These are phyloP conservation scores for Mortierella sp. DNA, from an alignment of 371 early-diverging fungal genomes.

Conservation along the genomic window DNA sequence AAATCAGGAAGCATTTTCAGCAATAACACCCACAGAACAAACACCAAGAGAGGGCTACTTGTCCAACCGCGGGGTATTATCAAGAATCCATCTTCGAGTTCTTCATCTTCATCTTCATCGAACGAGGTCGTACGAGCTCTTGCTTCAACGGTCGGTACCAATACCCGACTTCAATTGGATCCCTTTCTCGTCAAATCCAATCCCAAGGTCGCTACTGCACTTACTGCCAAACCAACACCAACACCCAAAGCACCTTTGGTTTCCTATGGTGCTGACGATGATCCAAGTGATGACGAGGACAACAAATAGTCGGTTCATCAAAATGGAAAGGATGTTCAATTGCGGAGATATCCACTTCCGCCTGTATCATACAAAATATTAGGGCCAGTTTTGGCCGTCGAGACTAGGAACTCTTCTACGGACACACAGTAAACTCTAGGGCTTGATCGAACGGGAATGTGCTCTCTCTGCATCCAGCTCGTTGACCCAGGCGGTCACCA, in stretches of 20 bases:
- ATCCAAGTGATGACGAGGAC: constrained; percentile 14
- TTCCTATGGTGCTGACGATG: constrained; percentile 34
- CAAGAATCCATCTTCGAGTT: neutral
- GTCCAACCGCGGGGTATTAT: neutral
- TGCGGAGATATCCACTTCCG: neutral
- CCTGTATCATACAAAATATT: constrained; percentile 10
- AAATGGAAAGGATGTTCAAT: no score
- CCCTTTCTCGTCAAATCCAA: constrained; percentile 15
- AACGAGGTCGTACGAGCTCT: constrained; percentile 17
- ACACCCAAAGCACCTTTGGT: constrained; percentile 16
- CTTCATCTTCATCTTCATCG: neutral
- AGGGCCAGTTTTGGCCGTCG: no score
- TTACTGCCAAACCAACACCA: constrained; percentile 9
- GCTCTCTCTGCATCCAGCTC: constrained; percentile 75
- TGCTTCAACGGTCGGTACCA: constrained; percentile 22
- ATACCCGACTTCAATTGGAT: constrained; percentile 34
- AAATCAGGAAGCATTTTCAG: constrained; percentile 33
- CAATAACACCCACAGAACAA: neutral
- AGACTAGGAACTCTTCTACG: no score
- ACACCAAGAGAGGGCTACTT: neutral
- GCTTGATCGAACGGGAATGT: constrained; percentile 47
- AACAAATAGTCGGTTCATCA: neutral
- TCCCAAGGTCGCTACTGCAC: neutral
- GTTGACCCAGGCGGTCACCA: constrained; percentile 84
- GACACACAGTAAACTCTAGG: no score